Evolutionary conservation across 495 filamentous ascomycete genomes (phyloP).

Genomic region (Cetradonia linearis): DNA sequence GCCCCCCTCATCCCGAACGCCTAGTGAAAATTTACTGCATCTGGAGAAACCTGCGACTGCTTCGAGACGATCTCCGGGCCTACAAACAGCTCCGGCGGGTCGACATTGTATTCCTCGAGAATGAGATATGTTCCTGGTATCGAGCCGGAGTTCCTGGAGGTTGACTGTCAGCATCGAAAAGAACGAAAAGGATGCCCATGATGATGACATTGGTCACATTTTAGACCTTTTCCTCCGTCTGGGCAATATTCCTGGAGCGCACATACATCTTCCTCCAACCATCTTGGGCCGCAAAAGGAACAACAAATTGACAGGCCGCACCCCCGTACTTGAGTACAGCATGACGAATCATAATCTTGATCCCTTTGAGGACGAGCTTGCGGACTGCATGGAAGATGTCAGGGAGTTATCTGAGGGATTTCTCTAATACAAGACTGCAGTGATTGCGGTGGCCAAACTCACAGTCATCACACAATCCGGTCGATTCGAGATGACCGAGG

Average conservation of each 20-base stretch:
- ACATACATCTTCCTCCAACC: neutral
- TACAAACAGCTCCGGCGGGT: neutral
- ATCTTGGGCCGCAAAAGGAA: neutral
- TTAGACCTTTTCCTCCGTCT: neutral
- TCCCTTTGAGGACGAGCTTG: neutral
- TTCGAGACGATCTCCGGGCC: slow-evolving; percentile 3
- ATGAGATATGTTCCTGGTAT: neutral
- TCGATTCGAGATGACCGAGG: neutral
- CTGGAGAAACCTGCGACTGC: slow-evolving; percentile 6
- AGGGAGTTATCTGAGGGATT: neutral
- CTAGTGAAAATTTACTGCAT: neutral
- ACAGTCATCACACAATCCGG: neutral
- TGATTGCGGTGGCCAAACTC: neutral
- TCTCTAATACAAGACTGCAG: neutral
- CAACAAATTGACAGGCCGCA: rapidly evolving
- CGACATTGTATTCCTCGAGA: neutral
- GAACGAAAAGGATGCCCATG: neutral
- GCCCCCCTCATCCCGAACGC: slow-evolving; percentile 8
- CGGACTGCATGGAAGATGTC: neutral
- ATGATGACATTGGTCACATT: neutral
- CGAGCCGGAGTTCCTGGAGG: neutral
- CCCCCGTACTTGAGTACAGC: no score
- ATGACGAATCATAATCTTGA: neutral
- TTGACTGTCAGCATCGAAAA: neutral
- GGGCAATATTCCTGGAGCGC: neutral